Percentiles rank a stretch among this genome's conserved stretches.
These are phyloP conservation scores for Salix caprea DNA, from an alignment of 345 rosid genomes.

Conservation along the genomic window DNA sequence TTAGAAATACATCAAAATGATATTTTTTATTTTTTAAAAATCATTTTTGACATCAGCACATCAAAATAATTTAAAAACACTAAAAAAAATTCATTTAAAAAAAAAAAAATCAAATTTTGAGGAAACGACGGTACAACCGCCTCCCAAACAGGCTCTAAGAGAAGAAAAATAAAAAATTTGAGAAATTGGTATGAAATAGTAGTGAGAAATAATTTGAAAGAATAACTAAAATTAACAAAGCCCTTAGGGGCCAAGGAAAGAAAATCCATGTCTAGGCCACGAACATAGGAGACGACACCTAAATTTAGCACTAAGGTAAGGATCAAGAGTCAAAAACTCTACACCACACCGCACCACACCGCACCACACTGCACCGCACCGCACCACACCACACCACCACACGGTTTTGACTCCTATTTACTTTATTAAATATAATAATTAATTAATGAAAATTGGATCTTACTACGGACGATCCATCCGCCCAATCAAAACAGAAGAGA, in stretches of 20 bases:
- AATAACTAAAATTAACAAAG: constrained; percentile 7
- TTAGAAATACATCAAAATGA: no score
- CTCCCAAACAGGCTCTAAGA: no score
- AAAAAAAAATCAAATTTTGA: no score
- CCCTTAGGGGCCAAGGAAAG: neutral
- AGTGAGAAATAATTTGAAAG: neutral
- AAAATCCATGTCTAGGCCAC: constrained; percentile 5
- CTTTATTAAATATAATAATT: neutral
- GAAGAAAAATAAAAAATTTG: no score
- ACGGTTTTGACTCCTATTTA: constrained; percentile 26
- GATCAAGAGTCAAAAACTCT: neutral
- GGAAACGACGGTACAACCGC: no score
- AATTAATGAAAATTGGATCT: constrained; percentile 15
- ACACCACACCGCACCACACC: constrained; percentile 9
- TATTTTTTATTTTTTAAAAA: no score
- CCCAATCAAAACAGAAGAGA: constrained; percentile 12
- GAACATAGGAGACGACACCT: constrained; percentile 21
- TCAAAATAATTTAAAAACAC: no score
- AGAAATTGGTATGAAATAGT: no score
- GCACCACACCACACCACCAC: constrained; percentile 2
- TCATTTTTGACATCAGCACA: no score
- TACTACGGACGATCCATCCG: constrained; percentile 9
- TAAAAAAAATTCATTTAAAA: no score
- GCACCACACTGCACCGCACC: neutral
- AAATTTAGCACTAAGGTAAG: neutral